phyloP scores from a whole-genome alignment of 106 monocot genomes.

The Vanilla planifolia region DNA sequence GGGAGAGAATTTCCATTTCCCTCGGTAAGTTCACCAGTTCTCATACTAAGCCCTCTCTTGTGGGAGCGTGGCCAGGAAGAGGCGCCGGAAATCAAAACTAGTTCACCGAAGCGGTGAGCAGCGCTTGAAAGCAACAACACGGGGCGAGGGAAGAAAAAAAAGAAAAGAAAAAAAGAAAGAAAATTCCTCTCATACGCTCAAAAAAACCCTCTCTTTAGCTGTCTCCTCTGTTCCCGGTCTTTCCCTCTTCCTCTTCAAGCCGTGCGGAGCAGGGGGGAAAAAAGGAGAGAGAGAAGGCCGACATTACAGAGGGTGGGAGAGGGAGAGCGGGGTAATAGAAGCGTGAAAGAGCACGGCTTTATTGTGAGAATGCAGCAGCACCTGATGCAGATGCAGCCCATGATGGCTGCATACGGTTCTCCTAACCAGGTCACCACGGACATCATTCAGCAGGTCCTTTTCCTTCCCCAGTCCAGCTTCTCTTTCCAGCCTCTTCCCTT shows the following conservation, averaged over 20 bases:
- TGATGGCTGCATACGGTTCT: slow-evolving; percentile 58
- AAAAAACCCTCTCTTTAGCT: not conserved
- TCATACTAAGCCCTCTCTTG: no score
- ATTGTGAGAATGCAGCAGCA: slow-evolving; percentile 53
- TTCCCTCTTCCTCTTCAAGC: not conserved
- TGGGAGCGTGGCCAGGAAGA: no score
- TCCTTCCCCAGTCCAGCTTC: not conserved
- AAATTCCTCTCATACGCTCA: slow-evolving; percentile 7
- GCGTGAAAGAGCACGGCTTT: not conserved
- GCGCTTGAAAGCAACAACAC: slow-evolving; percentile 20
- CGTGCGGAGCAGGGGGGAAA: not conserved
- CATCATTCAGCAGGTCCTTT: slow-evolving; percentile 60
- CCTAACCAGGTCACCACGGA: slow-evolving; percentile 63
- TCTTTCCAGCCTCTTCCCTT: not conserved
- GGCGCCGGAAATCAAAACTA: no score
- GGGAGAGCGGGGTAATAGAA: slow-evolving; percentile 15
- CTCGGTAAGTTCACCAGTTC: no score
- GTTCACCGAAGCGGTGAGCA: slow-evolving; percentile 10
- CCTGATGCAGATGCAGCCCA: slow-evolving; percentile 76
- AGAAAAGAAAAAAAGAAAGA: not conserved
- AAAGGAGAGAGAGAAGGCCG: slow-evolving; percentile 1
- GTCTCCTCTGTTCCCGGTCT: not conserved
- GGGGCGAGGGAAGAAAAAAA: not conserved
- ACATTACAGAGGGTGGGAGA: not conserved
- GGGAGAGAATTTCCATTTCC: no score